A percentile compares a stretch with the other conserved stretches of the same genome.
Conservation (phyloP, 208 protist species). For the Acanthamoeba sp. region DNA sequence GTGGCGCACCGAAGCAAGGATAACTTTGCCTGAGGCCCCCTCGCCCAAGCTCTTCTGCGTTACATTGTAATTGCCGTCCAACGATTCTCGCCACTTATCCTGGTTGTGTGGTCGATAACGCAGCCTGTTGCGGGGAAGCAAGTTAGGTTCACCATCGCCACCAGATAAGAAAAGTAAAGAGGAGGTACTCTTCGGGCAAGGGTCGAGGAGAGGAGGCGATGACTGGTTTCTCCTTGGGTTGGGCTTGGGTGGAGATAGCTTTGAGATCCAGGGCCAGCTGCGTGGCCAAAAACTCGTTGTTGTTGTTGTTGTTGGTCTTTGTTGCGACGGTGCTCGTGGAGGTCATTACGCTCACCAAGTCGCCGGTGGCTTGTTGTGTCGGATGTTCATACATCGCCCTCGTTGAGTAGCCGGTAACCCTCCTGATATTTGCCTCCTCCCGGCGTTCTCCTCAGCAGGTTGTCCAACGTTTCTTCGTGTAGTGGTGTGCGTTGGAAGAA, state of each 20-base stretch:
- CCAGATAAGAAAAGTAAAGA: not conserved
- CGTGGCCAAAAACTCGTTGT: not conserved
- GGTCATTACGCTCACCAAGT: not conserved
- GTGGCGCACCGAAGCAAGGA: not conserved
- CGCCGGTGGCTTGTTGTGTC: no score
- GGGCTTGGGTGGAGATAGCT: not conserved
- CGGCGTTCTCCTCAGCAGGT: no score
- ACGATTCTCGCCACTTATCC: not conserved
- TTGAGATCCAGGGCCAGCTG: not conserved
- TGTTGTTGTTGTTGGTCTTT: not conserved
- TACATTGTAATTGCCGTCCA: conserved; percentile 53
- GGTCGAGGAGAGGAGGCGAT: conserved; percentile 25
- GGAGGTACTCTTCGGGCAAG: not conserved
- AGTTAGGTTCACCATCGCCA: not conserved
- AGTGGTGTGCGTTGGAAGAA: no score
- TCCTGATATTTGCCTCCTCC: no score
- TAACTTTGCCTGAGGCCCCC: conserved; percentile 46
- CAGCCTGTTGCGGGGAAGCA: not conserved
- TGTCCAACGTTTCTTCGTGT: no score
- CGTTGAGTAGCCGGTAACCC: no score
- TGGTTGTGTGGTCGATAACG: not conserved
- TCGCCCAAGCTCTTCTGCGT: conserved; percentile 42
- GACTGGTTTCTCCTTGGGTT: not conserved
- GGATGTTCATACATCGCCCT: no score
- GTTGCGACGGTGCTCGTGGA: not conserved